Evolutionary conservation across 352 stramenopile species (phyloP), one percentile per base, ranked within the genome.

Genomic region (Phytopythium litorale): DNA sequence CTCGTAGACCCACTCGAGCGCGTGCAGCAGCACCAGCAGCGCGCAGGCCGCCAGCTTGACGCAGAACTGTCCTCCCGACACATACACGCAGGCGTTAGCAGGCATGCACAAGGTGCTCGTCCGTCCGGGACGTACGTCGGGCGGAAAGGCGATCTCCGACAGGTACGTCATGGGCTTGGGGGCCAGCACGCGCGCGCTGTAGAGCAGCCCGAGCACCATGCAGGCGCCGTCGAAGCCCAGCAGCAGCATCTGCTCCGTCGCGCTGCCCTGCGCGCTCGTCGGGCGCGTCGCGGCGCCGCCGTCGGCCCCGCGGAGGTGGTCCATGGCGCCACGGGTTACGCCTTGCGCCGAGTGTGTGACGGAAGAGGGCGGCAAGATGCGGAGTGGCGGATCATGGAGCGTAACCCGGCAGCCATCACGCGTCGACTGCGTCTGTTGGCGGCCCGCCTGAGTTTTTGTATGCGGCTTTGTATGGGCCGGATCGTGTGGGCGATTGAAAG

Each of bases 81-180:
- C 32, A 40, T 40, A 58, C 3, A 65, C 9, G 54, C 7, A 62
- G 28, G 46, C 15, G 16, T 63, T 19, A 58, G 59, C 38, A 16
- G 35, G 35, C 35, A 6, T 11, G 15, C 1, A 40, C 18, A 15
- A 40, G 15, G 61, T 23, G 25, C 46, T 43, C 19, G 33, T 58
- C 28, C 57, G 64, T 28, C 7, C 21, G 42, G 19, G 16, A 79
- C 76, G 48, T 58, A 89, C 82, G 46, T 91, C 79, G n/a, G 80
- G 57, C 1, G 82, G 82, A 64, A 89, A 89, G 5, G 76, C 75
- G 50, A 91, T 91, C 65, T 91, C 82, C 1, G 82, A 91, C 32
- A 91, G 70, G 55, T 91, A 91, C 15, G 82, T 91, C 75, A 82
- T 91, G 40, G 82, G 74, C 54, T 84, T 70, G 0, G 78, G 72